Evolutionary conservation across 345 rosid genomes (phyloP).

Genomic region (Angophora floribunda): DNA sequence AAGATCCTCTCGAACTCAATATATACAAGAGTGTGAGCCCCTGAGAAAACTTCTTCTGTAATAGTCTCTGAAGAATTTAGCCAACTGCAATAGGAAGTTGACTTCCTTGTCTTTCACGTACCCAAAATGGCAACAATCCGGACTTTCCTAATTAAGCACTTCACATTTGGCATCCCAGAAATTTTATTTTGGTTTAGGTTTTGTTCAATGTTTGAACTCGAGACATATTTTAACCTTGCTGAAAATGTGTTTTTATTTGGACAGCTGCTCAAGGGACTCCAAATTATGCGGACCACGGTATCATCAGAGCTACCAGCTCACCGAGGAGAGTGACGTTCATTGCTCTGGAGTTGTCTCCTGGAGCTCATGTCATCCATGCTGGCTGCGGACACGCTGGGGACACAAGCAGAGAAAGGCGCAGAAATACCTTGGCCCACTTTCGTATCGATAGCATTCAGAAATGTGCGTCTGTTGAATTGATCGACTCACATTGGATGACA

Average conservation of each 20-base stretch:
- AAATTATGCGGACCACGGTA: neutral
- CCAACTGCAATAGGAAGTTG: neutral
- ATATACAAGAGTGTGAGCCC: neutral
- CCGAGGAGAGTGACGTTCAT: neutral
- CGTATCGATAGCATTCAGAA: neutral
- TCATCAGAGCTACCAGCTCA: neutral
- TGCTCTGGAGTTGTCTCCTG: neutral
- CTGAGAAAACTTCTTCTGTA: neutral
- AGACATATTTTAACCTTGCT: neutral
- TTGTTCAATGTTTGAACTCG: neutral
- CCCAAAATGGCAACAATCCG: fast-evolving
- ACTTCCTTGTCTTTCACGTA: fast-evolving
- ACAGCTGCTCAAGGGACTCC: neutral
- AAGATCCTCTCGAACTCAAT: neutral
- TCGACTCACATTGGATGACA: neutral
- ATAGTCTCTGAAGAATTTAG: neutral
- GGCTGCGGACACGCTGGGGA: neutral
- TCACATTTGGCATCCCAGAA: neutral
- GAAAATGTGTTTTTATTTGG: neutral
- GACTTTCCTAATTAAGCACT: neutral
- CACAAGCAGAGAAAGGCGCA: neutral
- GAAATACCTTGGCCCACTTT: neutral
- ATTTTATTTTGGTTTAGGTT: fast-evolving
- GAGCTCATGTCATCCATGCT: neutral
- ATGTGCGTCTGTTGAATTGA: neutral